Evolutionary conservation across 352 stramenopile genomes (phyloP), one percentile per base, ranked within the genome.

Genomic region (Pythium brassicae): DNA sequence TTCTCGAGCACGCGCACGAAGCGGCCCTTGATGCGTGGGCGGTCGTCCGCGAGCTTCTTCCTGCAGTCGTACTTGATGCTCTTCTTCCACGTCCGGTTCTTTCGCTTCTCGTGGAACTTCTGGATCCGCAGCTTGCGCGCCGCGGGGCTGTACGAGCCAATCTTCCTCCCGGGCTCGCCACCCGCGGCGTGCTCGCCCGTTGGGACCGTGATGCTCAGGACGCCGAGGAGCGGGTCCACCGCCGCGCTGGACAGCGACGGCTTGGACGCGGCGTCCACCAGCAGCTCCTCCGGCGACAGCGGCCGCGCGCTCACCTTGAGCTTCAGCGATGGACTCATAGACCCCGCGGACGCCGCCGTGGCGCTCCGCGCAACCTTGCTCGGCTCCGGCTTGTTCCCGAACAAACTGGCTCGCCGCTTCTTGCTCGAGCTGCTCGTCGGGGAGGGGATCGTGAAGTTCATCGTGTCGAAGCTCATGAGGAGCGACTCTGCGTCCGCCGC

Each of bases 51-150:
- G 26, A 99, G 75, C 71, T 98, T 98, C 73, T 99, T 99, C 44
- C 96, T 79, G 71, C 96, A 99, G 72, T 99, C 95, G 72, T 99
- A 99, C 76, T 99, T 99, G 78, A 99, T 99, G 63, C 95, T 96
- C 69, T 99, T 99, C 68, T 97, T 94, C 95, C 95, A 99, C 64
- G 98, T 98, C 54, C 96, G 89, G 62, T 94, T 97, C 68, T 96
- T 97, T 55, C 96, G 82, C 75, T 98, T 98, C 57, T 96, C 88
- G 69, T 98, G 96, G 66, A 99, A 99, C 62, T 97, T 97, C 48
- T 96, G 92, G 67, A 99, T 96, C 17, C 94, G 89, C 32, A 93
- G 68, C 50, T 92, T 95, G 23, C 96, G 81, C 63, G 96, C 93
- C 37, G 96, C 84, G 8, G 94, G 91, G 25, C 93, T 96, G 69